These are phyloP conservation scores for Periconia sp. DNA, from an alignment of 2,329 filamentous ascomycete species.

Conservation along the genomic window DNA sequence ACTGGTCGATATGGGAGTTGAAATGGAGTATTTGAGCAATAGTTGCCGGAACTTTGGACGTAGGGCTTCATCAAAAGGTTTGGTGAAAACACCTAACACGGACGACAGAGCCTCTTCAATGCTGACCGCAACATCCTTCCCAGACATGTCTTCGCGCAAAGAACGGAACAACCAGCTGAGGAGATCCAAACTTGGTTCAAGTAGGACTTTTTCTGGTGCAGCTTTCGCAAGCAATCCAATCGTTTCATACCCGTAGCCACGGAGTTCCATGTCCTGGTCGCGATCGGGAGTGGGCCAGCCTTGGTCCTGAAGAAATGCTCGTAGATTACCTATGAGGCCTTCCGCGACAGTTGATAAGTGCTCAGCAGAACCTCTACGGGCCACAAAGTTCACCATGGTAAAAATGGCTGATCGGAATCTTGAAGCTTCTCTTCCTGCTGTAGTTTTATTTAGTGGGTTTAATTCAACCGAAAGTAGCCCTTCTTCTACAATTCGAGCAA, in stretches of 20 bases:
- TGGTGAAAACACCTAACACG: constrained; percentile 63
- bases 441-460: constrained; percentile 39
- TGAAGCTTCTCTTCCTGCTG: constrained; percentile 69
- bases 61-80: constrained; percentile 47
- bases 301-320: constrained; percentile 73
- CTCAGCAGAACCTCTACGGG: constrained; percentile 66
- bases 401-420: constrained; percentile 84
- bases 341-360: constrained; percentile 67
- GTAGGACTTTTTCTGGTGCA: constrained; percentile 59
- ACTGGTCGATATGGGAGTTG: constrained; percentile 15
- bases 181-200: constrained; percentile 55
- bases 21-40: constrained; percentile 34
- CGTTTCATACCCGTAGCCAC: constrained; percentile 84
- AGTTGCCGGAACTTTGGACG: constrained; percentile 39
- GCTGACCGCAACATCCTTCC: constrained; percentile 75
- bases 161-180: constrained; percentile 82
- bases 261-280: constrained; percentile 63
- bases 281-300: constrained; percentile 73
- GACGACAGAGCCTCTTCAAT: constrained; percentile 88
- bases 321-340: constrained; percentile 68
- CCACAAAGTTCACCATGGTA: constrained; percentile 83
- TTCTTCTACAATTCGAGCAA: constrained; percentile 70
- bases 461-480: constrained; percentile 56
- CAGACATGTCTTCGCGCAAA: constrained; percentile 74
- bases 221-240: constrained; percentile 78